phyloP scores from a whole-genome alignment of 768 basidiomycete genomes.

The Terana coerulea region DNA sequence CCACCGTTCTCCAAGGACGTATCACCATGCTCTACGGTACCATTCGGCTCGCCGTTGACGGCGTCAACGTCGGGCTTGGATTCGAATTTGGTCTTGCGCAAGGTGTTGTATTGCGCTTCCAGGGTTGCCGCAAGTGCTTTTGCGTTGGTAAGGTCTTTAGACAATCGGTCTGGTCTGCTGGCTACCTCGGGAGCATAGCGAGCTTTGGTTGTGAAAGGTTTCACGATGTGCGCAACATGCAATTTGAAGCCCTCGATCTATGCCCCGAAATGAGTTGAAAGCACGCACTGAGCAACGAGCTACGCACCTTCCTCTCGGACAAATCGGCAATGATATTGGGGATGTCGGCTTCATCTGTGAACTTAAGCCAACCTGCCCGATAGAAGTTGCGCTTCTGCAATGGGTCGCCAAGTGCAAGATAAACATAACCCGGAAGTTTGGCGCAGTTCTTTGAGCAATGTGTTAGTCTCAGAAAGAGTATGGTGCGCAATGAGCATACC shows the following conservation, averaged over 20 bases:
- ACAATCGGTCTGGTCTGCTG: conserved; percentile 73
- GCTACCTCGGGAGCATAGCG: conserved; percentile 82
- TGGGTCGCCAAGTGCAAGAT: conserved; percentile 90
- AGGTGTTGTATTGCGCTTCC: conserved; percentile 61
- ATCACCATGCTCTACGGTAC: conserved; percentile 20
- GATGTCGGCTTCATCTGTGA: conserved; percentile 84
- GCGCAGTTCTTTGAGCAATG: conserved; percentile 56
- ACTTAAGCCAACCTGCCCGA: conserved; percentile 91
- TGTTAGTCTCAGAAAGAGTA: conserved; percentile 7
- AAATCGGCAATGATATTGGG: conserved; percentile 63
- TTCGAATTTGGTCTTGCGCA: conserved; percentile 42
- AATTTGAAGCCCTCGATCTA: conserved; percentile 95
- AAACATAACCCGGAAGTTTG: conserved; percentile 76
- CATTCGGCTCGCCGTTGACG: conserved; percentile 25
- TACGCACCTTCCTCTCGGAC: conserved; percentile 77
- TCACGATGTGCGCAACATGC: conserved; percentile 79
- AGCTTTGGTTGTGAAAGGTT: conserved; percentile 72
- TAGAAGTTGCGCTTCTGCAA: conserved; percentile 91
- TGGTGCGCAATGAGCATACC: conserved; percentile 36
- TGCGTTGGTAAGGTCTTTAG: conserved; percentile 75
- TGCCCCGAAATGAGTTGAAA: not conserved
- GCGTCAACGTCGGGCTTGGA: conserved; percentile 16
- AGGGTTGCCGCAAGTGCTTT: conserved; percentile 68
- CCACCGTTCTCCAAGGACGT: conserved; percentile 22
- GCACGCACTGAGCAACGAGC: not conserved